Conservation (phyloP, 1,139 yeast genomes). For the Blastobotrys proliferans region DNA sequence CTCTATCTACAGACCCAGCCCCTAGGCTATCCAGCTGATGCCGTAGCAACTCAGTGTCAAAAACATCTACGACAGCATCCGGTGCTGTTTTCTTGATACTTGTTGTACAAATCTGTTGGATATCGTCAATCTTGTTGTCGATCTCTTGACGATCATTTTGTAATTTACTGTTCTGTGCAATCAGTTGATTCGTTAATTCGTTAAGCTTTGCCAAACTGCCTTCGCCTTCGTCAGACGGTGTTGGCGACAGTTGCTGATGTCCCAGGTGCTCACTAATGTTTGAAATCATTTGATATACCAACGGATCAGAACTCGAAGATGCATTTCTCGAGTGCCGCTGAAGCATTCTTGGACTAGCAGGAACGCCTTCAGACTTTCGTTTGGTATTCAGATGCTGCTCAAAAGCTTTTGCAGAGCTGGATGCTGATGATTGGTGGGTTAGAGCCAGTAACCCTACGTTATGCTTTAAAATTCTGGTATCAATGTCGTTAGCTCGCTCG, state of each 20-base stretch:
- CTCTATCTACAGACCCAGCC: background rate
- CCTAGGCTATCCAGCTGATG: background rate
- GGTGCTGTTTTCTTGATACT: too few relatives aligned
- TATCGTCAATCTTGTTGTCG: too few relatives aligned
- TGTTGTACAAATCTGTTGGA: too few relatives aligned
- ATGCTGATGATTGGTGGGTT: slow-evolving; percentile 27
- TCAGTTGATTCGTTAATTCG: slow-evolving; percentile 4
- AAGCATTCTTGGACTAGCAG: slow-evolving; percentile 1
- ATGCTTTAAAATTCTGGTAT: slow-evolving; percentile 29
- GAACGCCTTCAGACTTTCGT: background rate
- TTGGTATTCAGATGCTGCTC: slow-evolving; percentile 9
- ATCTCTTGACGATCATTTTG: too few relatives aligned
- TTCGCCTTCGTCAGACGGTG: background rate
- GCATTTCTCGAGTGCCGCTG: slow-evolving; percentile 3
- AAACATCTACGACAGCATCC: too few relatives aligned
- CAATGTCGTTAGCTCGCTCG: slow-evolving; percentile 23
- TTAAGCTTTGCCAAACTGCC: background rate
- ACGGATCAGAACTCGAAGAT: background rate
- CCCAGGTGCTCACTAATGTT: background rate
- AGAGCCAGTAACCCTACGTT: slow-evolving; percentile 34
- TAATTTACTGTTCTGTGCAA: too few relatives aligned
- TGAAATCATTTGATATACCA: slow-evolving; percentile 1
- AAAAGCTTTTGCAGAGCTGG: slow-evolving; percentile 19
- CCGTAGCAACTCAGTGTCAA: too few relatives aligned
- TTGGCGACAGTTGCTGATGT: background rate